Base-by-base conservation (phyloP, 768 basidiomycete species). In the Dioszegia aurantiaca region DNA sequence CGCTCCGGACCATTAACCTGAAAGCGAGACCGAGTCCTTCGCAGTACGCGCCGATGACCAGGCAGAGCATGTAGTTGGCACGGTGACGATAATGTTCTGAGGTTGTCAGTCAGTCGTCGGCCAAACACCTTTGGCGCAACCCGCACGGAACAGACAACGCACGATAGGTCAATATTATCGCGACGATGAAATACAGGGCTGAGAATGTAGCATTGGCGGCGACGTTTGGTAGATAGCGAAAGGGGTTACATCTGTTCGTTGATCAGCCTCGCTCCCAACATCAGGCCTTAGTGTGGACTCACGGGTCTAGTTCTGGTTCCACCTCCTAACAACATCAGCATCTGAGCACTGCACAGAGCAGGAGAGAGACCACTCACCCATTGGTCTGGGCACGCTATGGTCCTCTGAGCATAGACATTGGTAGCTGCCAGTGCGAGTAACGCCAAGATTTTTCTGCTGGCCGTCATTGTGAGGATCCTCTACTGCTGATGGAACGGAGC, bases 41-140 rank as follows among this genome's bases (percentile, higher is more conserved):
- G 59, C 66, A 74, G 53, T 63, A 77, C 1, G 69, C 61, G 6
- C 75, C 75, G 37, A 77, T 77, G 23, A 75, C 65, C 31, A 77
- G 55, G 53, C 64, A 66, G 9, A 77, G 42, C 40, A 75, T 61
- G 33, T 64, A 77, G 37, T 71, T 74, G 17, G 67, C 70, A 9
- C 63, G 58, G 33, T 64, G 51, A 19, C 61, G 55, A 40, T 45
- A 41, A 23, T 40, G 30, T 43, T 43, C 56, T 60, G 37, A 10
- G 11, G n/a, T n/a, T 19, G 33, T 51, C 47, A 58, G 47, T 33
- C 33, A 33, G 33, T 14, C 6, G 6, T 33, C 8, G 6, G 6
- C 33, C 33, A 33, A 14, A 33, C 14, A 33, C 33, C 26, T 24
- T 5, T 33, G 27, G 41, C 33, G 16, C 8, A 8, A 17, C 12